A percentile compares a stretch with the other conserved stretches of the same genome.
Conservation (phyloP, 345 rosid genomes). For the Geranium rotundifolium region DNA sequence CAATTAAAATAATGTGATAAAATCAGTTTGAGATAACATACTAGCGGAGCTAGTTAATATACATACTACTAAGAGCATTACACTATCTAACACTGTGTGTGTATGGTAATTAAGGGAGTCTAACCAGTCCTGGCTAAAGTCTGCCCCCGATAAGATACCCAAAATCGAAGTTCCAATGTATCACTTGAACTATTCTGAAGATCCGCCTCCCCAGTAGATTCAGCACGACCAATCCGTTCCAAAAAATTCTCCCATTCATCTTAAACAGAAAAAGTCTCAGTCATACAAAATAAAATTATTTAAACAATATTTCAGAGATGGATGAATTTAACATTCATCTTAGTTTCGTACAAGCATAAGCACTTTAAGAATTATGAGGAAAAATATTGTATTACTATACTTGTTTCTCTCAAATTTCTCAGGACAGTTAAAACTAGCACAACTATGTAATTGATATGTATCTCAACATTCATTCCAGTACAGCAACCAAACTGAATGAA, state of each 20-base stretch:
- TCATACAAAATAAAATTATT: background rate
- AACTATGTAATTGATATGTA: background rate
- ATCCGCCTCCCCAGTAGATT: slow-evolving; percentile 56
- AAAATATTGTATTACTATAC: background rate
- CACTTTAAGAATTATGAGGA: background rate
- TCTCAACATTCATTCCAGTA: background rate
- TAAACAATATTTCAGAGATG: background rate
- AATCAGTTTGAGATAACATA: slow-evolving; percentile 1
- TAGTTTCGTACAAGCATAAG: background rate
- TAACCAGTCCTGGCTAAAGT: slow-evolving; percentile 93
- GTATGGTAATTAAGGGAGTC: slow-evolving; percentile 11
- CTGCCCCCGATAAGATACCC: slow-evolving; percentile 97
- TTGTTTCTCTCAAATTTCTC: background rate
- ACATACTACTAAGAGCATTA: no score
- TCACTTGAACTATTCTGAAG: slow-evolving; percentile 67
- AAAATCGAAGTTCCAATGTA: slow-evolving; percentile 90
- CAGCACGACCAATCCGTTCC: slow-evolving; percentile 78
- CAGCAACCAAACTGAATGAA: background rate
- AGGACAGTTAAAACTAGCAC: background rate
- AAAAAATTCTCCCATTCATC: slow-evolving; percentile 99
- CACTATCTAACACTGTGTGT: no score
- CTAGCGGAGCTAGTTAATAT: no score
- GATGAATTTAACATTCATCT: background rate
- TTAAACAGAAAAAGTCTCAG: slow-evolving; percentile 15
- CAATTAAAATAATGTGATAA: slow-evolving; percentile 10